phyloP scores from a whole-genome alignment of 371 early-diverging fungal genomes.

The Actinomortierella ambigua region DNA sequence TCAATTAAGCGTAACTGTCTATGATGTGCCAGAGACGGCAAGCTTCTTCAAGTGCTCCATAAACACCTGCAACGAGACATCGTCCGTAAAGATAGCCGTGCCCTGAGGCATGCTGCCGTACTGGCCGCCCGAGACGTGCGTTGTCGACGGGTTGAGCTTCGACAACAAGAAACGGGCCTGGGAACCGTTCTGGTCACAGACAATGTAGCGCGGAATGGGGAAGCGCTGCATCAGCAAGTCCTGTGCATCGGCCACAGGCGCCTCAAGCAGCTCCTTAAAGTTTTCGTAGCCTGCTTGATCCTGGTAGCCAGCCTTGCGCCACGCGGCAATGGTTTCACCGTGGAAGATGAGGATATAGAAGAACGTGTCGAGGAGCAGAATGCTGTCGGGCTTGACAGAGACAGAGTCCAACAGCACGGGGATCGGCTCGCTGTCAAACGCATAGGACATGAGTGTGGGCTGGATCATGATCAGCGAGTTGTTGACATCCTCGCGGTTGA shows the following conservation, averaged over 20 bases:
- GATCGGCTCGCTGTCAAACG: conserved; percentile 86
- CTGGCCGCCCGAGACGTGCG: conserved; percentile 79
- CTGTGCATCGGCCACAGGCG: conserved; percentile 89
- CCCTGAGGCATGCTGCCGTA: conserved; percentile 68
- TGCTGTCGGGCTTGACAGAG: conserved; percentile 95
- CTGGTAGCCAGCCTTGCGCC: conserved; percentile 94
- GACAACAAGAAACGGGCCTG: conserved; percentile 99
- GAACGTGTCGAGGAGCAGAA: conserved; percentile 98
- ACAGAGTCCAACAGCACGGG: conserved; percentile 98
- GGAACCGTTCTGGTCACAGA: conserved; percentile 96
- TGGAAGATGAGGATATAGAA: conserved; percentile 98
- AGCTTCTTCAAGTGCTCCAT: conserved; percentile 94
- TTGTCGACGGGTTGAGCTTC: conserved; percentile 99
- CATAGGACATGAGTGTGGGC: conserved; percentile 96
- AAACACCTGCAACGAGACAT: conserved; percentile 97
- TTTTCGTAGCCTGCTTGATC: conserved; percentile 92
- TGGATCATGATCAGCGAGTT: conserved; percentile 99
- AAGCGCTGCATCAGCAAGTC: conserved; percentile 93
- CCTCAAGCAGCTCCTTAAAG: conserved; percentile 92
- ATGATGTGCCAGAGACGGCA: not conserved
- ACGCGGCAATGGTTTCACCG: conserved; percentile 90
- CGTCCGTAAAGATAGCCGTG: conserved; percentile 96
- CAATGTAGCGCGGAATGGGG: conserved; percentile 99
- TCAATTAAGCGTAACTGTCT: no score
- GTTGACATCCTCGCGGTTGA: conserved; percentile 95